Conservation (phyloP, 176 grass and related monocot species). For the Triticum timopheevii region DNA sequence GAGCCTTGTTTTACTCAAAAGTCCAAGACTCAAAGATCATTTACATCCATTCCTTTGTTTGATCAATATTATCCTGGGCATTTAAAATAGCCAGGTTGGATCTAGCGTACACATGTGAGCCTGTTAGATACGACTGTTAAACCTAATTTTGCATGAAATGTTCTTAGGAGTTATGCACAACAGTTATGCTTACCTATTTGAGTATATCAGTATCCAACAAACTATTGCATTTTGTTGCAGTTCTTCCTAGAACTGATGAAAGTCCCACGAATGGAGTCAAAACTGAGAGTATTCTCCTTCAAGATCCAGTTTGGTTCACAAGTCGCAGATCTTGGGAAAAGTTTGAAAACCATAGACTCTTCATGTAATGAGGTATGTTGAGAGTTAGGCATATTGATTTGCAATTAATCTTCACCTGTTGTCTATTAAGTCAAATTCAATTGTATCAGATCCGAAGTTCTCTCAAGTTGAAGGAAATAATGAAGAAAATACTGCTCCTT, state of each 20-base stretch:
- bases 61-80: not conserved
- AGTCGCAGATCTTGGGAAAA: conserved; percentile 83
- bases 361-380: conserved; percentile 70
- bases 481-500: conserved; percentile 97
- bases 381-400: not conserved
- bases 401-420: not conserved
- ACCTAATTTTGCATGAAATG: not conserved
- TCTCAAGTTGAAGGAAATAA: conserved; percentile 95
- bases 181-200: conserved; percentile 14
- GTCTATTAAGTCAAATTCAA: conserved; percentile 11
- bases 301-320: conserved; percentile 95
- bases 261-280: conserved; percentile 97
- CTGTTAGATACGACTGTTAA: not conserved
- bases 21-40: not conserved
- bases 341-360: conserved; percentile 79
- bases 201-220: conserved; percentile 22
- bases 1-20: not conserved
- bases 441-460: conserved; percentile 77
- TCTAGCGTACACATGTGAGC: not conserved
- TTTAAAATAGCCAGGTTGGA: not conserved
- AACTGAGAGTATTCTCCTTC: conserved; percentile 94
- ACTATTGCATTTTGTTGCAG: conserved; percentile 52
- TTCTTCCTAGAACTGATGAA: conserved; percentile 99
- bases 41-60: not conserved
- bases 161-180: not conserved